These are phyloP conservation scores for Pyronema omphalodes DNA, from an alignment of 495 filamentous ascomycete genomes.

Conservation along the genomic window DNA sequence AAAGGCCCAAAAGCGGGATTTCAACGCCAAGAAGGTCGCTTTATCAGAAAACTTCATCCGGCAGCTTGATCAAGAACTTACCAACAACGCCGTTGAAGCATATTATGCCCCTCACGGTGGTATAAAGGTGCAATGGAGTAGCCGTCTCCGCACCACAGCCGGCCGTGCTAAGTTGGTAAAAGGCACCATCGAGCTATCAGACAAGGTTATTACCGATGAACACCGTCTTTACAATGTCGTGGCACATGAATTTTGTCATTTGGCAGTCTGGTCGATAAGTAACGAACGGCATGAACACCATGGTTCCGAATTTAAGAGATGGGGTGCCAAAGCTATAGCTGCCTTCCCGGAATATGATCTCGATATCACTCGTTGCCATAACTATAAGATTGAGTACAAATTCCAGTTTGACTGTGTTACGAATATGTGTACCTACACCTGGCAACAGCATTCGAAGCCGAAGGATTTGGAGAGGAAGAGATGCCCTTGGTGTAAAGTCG, in stretches of 20 bases:
- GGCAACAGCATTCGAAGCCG: slow-evolving; percentile 66
- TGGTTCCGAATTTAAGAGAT: slow-evolving; percentile 65
- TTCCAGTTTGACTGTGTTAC: slow-evolving; percentile 61
- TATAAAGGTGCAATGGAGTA: slow-evolving; percentile 62
- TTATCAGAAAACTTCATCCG: slow-evolving; percentile 51
- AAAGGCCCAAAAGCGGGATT: slow-evolving; percentile 38
- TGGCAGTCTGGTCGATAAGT: slow-evolving; percentile 70
- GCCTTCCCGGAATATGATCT: slow-evolving; percentile 37
- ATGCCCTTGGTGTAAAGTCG: slow-evolving; percentile 50
- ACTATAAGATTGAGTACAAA: slow-evolving; percentile 74
- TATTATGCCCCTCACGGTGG: slow-evolving; percentile 53
- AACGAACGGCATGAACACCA: slow-evolving; percentile 52
- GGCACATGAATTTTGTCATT: slow-evolving; percentile 90
- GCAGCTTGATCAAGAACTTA: slow-evolving; percentile 53
- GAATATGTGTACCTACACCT: slow-evolving; percentile 42
- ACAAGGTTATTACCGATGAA: slow-evolving; percentile 64
- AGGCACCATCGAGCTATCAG: slow-evolving; percentile 67
- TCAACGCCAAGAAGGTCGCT: slow-evolving; percentile 44
- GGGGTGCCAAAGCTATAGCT: slow-evolving; percentile 29
- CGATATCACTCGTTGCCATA: slow-evolving; percentile 68
- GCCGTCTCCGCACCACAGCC: slow-evolving; percentile 69
- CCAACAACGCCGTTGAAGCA: slow-evolving; percentile 38
- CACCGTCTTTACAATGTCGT: slow-evolving; percentile 67
- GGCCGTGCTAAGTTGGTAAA: slow-evolving; percentile 69
- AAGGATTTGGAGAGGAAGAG: slow-evolving; percentile 45